phyloP scores from a whole-genome alignment of 2,329 filamentous ascomycete genomes.

The Fusarium pseudoanthophilum region DNA sequence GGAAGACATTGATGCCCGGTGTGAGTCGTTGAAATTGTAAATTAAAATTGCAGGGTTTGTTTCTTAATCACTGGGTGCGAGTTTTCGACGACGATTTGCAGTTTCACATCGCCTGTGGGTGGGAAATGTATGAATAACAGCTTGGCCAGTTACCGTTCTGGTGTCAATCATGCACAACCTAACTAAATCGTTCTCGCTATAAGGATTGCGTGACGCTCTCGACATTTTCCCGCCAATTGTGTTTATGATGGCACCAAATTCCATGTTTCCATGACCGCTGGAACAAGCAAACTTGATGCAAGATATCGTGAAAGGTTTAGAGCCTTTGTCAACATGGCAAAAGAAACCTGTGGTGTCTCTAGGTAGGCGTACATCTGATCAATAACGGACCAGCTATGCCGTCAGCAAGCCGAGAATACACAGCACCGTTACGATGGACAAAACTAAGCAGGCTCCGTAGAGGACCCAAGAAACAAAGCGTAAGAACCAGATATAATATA shows the following conservation, averaged over 20 bases:
- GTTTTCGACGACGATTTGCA: conserved; percentile 15
- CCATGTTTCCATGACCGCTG: conserved; percentile 14
- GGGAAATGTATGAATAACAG: conserved; percentile 25
- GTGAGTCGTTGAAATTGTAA: conserved; percentile 17
- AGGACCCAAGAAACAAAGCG: conserved; percentile 18
- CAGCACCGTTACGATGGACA: conserved; percentile 26
- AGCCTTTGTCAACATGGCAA: conserved; percentile 13
- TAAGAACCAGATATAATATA: conserved; percentile 15
- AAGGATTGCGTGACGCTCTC: neutral
- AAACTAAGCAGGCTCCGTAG: conserved; percentile 25
- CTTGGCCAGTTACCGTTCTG: neutral
- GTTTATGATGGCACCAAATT: neutral
- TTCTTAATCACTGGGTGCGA: conserved; percentile 7
- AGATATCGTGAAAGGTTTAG: neutral
- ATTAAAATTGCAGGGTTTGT: conserved; percentile 7
- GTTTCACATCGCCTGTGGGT: conserved; percentile 20
- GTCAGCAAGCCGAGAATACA: neutral
- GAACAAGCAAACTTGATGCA: conserved; percentile 3
- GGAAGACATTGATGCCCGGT: neutral
- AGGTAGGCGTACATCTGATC: conserved; percentile 17
- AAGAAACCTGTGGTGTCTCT: conserved; percentile 34
- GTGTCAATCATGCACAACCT: neutral
- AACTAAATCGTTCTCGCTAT: neutral
- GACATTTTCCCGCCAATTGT: neutral
- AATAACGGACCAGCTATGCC: neutral